Evolutionary conservation across 148 eudicot species (phyloP), one percentile per base, ranked within the genome.

Genomic region (Rhododendron molle): DNA sequence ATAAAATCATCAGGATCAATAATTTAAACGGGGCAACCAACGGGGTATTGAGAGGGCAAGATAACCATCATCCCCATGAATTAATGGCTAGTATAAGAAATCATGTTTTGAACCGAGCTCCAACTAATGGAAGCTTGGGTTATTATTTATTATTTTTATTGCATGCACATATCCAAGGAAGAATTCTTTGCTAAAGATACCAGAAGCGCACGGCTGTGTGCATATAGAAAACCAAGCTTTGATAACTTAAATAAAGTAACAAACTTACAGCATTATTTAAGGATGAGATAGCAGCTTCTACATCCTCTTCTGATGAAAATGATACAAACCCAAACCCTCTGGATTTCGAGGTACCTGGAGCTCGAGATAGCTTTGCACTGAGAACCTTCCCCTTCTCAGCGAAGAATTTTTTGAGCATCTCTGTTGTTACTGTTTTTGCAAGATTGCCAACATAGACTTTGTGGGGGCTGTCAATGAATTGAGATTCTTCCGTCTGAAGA

Each of bases 381-480:
- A 95, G 90, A 89, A 92, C 99, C 72, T 92, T 90, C n/a, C 96
- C 99, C 89, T 93, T 96, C 76, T 88, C 96, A 9, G 97, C 89
- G 84, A 96, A 96, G 80, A 95, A 93, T 62, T 88, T 84, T 90
- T 94, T 93, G 46, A 96, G 91, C 43, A 84, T 79, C 38, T 94
- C 95, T 38, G 93, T 87, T 21, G 99, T 96, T 65, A 96, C 98
- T 16, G 94, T 92, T 92, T 93, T 96, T 78, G 98, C 94, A 83
- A 96, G 97, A 91, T 96, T 96, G 2, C 98, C 98, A 50, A 93
- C 95, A 83, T 96, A 96, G 83, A 95, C 97, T 89, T 96, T 96
- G 89, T 94, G 76, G 34, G 94, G 97, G 87, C 95, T 93, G 89
- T 95, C 99, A 46, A 95, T 84, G 46, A 95, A 96, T 54, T 92